phyloP scores from a whole-genome alignment of 208 protist species.

The Trypanosoma platydactyli region DNA sequence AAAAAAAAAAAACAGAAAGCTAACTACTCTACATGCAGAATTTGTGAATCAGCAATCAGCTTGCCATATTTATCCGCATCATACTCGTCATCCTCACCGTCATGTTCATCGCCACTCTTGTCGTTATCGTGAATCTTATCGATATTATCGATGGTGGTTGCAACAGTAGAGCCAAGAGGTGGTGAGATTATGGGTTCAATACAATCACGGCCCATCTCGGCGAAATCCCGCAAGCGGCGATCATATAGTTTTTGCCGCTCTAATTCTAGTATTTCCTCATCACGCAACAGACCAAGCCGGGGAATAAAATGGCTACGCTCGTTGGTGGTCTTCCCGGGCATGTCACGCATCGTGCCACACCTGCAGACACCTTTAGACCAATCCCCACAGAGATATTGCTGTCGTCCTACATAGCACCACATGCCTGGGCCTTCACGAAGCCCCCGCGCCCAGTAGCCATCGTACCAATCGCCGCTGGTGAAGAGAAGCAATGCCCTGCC shows the following conservation, averaged over 20 bases:
- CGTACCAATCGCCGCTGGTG: conserved; percentile 82
- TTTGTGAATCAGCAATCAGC: not conserved
- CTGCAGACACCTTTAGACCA: conserved; percentile 81
- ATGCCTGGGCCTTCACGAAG: conserved; percentile 85
- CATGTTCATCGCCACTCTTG: conserved; percentile 1
- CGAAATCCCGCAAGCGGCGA: conserved; percentile 50
- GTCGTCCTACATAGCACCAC: conserved; percentile 76
- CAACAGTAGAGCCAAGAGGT: conserved; percentile 22
- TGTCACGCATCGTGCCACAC: conserved; percentile 79
- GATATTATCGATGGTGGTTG: not conserved
- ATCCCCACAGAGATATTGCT: conserved; percentile 81
- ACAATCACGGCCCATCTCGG: conserved; percentile 51
- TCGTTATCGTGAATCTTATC: not conserved
- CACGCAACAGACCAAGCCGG: conserved; percentile 63
- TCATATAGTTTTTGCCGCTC: conserved; percentile 71
- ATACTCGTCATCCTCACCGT: too few relatives aligned
- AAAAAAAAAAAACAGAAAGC: not conserved
- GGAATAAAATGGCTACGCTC: conserved; percentile 72
- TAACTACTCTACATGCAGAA: conserved; percentile 29
- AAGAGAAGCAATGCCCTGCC: conserved; percentile 77
- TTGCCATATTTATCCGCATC: not conserved
- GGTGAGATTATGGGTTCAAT: conserved; percentile 37
- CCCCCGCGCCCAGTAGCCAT: conserved; percentile 79
- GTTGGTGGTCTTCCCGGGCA: conserved; percentile 59
- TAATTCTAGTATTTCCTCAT: conserved; percentile 59